Conservation (phyloP, 2,329 filamentous ascomycete genomes). For the Diaporthe aspalathi region DNA sequence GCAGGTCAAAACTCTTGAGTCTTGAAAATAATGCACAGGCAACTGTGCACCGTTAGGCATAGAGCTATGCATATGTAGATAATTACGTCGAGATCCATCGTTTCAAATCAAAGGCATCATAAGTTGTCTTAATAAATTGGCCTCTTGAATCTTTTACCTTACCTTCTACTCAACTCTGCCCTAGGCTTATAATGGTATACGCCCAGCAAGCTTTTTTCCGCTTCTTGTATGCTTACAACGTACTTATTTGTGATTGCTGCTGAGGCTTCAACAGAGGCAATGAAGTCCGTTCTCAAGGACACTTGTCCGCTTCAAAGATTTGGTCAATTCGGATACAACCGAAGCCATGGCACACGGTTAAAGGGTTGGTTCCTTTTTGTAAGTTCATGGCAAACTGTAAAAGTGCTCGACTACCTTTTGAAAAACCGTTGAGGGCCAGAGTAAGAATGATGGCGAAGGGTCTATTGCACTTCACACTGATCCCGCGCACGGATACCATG, state of each 20-base stretch:
- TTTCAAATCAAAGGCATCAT: background rate
- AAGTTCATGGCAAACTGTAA: too few relatives aligned
- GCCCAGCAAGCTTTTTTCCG: background rate
- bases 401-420: background rate
- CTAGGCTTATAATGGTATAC: background rate
- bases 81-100: too few relatives aligned
- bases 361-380: background rate
- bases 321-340: too few relatives aligned
- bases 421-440: background rate
- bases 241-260: too few relatives aligned
- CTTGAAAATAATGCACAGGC: background rate
- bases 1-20: background rate
- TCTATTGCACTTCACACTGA: background rate
- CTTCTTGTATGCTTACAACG: background rate
- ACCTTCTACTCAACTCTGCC: background rate
- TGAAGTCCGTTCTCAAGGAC: too few relatives aligned
- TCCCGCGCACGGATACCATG: background rate
- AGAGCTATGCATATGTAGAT: too few relatives aligned
- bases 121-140: background rate
- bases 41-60: background rate
- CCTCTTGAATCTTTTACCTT: background rate
- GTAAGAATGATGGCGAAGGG: background rate
- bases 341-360: too few relatives aligned
- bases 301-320: too few relatives aligned
- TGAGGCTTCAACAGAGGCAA: too few relatives aligned